Conservation (phyloP, 169 alveolate genomes). For the Cystoisospora suis region DNA sequence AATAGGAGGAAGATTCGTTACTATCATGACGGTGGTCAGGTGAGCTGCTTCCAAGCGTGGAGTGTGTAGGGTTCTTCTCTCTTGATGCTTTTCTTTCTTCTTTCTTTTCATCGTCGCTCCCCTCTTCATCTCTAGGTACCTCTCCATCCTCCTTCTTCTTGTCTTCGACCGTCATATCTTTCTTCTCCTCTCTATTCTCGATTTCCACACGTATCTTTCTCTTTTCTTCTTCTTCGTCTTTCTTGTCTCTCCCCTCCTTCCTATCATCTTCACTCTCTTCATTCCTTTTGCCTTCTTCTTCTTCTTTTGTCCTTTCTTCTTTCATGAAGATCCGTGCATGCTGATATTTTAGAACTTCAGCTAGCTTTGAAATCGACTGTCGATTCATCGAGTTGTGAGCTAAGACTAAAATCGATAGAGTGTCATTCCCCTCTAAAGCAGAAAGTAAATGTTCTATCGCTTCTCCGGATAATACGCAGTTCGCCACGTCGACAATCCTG, state of each 20-base stretch:
- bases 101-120: too few relatives aligned
- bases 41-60: too few relatives aligned
- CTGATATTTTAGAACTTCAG: neutral
- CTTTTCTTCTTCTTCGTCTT: neutral
- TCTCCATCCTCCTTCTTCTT: too few relatives aligned
- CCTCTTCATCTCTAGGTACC: too few relatives aligned
- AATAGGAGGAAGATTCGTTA: too few relatives aligned
- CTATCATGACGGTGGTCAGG: too few relatives aligned
- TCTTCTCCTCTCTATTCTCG: neutral
- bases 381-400: constrained; percentile 12
- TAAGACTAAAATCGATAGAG: neutral
- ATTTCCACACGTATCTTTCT: neutral
- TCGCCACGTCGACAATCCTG: constrained; percentile 24
- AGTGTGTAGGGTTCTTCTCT: too few relatives aligned
- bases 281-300: neutral
- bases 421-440: neutral
- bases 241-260: neutral
- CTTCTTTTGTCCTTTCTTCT: neutral
- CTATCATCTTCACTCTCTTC: neutral
- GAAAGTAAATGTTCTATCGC: neutral
- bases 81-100: too few relatives aligned
- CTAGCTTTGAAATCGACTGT: neutral
- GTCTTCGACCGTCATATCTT: neutral
- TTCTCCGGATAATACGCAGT: neutral
- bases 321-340: neutral